phyloP scores from a whole-genome alignment of 1,139 yeast genomes.

The Candida freyschussii region DNA sequence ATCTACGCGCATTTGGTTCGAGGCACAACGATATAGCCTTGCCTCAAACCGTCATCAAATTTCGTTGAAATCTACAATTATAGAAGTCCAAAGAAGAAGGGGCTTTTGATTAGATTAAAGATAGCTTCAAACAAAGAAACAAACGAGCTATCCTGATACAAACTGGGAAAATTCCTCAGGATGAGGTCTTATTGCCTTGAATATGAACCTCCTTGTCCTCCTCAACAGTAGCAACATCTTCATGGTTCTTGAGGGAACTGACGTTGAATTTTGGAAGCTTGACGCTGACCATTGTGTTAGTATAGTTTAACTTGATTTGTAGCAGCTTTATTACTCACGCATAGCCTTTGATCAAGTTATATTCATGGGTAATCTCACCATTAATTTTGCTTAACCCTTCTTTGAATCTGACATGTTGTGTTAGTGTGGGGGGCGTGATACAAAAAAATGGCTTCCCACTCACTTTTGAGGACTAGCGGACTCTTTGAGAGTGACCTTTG shows the following conservation, averaged over 20 bases:
- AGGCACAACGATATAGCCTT: too few relatives aligned
- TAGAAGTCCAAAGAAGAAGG: too few relatives aligned
- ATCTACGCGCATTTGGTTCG: too few relatives aligned
- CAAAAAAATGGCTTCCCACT: slow-evolving; percentile 1
- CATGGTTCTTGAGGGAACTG: slow-evolving; percentile 37
- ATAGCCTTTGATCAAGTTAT: slow-evolving; percentile 64
- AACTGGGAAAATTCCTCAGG: too few relatives aligned
- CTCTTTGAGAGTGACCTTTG: slow-evolving; percentile 24
- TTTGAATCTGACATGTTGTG: slow-evolving; percentile 21
- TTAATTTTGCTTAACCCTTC: slow-evolving; percentile 40
- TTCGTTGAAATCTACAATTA: too few relatives aligned
- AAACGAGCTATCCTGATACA: too few relatives aligned
- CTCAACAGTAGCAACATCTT: slow-evolving; percentile 49
- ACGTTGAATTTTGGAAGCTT: slow-evolving; percentile 49
- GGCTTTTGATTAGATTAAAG: too few relatives aligned
- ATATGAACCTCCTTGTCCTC: slow-evolving; percentile 58
- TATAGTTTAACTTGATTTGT: background rate
- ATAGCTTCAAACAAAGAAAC: too few relatives aligned
- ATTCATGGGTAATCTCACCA: slow-evolving; percentile 61
- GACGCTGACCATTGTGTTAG: slow-evolving; percentile 24
- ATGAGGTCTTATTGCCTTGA: too few relatives aligned
- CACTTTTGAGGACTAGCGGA: slow-evolving; percentile 12
- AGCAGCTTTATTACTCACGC: slow-evolving; percentile 25
- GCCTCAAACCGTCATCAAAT: too few relatives aligned
- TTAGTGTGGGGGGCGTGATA: slow-evolving; percentile 5